phyloP scores from a whole-genome alignment of 2,329 filamentous ascomycete species.

The Monilinia polystroma region DNA sequence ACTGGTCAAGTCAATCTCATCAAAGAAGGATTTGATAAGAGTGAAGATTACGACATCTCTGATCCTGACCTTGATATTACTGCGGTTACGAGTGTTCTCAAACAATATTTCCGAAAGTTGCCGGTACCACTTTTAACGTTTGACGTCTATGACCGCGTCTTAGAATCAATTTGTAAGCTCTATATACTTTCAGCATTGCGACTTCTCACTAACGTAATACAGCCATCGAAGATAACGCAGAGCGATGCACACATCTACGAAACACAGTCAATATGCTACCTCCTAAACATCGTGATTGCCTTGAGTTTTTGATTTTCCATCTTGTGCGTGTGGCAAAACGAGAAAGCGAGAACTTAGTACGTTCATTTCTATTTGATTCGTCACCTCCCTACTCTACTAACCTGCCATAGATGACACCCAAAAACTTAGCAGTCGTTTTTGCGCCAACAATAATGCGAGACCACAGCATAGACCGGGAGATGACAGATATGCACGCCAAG shows the following conservation, averaged over 20 bases:
- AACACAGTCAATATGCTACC: conserved; percentile 77
- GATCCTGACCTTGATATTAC: conserved; percentile 94
- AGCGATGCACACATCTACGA: conserved; percentile 69
- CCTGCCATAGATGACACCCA: conserved; percentile 75
- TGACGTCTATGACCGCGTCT: conserved; percentile 83
- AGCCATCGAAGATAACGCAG: conserved; percentile 64
- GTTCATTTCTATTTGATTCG: conserved; percentile 39
- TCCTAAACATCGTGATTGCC: conserved; percentile 78
- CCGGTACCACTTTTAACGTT: conserved; percentile 88
- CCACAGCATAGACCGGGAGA: conserved; percentile 83
- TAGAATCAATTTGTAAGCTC: conserved; percentile 73
- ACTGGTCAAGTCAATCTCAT: conserved; percentile 87
- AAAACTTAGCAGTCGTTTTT: conserved; percentile 95
- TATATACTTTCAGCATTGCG: neutral
- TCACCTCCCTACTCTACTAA: conserved; percentile 31
- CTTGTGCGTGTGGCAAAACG: conserved; percentile 80
- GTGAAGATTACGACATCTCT: conserved; percentile 84
- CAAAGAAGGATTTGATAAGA: conserved; percentile 86
- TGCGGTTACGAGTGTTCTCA: conserved; percentile 89
- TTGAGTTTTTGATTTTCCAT: conserved; percentile 94
- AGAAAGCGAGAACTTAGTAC: conserved; percentile 79
- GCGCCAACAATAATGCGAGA: conserved; percentile 97
- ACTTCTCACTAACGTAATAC: conserved; percentile 33
- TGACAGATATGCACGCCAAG: conserved; percentile 94
- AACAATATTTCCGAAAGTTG: conserved; percentile 95